A percentile compares a stretch with the other conserved stretches of the same genome.
Evolutionary conservation across 208 protist genomes (phyloP).

Genomic region (Novymonas esmeraldas): DNA sequence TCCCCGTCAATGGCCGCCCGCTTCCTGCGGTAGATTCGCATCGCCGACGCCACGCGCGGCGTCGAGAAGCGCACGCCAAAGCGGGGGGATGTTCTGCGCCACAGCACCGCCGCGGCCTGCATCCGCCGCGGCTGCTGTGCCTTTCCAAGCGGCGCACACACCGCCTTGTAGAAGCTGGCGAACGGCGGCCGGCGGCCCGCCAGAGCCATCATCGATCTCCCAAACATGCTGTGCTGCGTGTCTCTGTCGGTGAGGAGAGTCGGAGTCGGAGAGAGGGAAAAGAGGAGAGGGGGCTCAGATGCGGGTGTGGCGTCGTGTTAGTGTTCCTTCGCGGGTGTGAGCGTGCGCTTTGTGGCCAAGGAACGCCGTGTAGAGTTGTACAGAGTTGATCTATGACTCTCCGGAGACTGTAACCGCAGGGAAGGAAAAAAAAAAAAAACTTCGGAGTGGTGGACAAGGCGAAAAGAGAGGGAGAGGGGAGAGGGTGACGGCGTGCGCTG

Average conservation of each 20-base stretch:
- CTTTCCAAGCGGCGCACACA: background rate
- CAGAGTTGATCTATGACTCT: no score
- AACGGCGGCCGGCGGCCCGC: constrained; percentile 27
- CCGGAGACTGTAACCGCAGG: no score
- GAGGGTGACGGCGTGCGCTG: no score
- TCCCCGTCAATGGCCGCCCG: background rate
- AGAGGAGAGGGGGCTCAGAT: no score
- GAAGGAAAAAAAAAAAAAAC: background rate
- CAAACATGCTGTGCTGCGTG: constrained; percentile 24
- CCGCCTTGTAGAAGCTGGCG: constrained; percentile 29
- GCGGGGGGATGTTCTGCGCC: constrained; percentile 19
- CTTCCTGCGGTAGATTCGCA: constrained; percentile 20
- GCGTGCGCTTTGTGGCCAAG: no score
- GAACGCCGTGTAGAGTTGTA: no score
- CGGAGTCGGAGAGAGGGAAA: no score
- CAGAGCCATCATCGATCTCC: constrained; percentile 22
- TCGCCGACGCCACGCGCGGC: constrained; percentile 19
- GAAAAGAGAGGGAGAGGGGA: no score
- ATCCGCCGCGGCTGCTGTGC: constrained; percentile 6
- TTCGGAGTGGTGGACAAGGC: no score
- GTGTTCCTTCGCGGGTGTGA: no score
- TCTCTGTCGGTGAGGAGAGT: no score
- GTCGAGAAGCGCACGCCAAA: constrained; percentile 24
- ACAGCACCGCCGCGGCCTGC: constrained; percentile 21
- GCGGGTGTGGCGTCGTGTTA: no score